Conservation (phyloP, 106 monocot genomes). For the Xerophyta viscosa region DNA sequence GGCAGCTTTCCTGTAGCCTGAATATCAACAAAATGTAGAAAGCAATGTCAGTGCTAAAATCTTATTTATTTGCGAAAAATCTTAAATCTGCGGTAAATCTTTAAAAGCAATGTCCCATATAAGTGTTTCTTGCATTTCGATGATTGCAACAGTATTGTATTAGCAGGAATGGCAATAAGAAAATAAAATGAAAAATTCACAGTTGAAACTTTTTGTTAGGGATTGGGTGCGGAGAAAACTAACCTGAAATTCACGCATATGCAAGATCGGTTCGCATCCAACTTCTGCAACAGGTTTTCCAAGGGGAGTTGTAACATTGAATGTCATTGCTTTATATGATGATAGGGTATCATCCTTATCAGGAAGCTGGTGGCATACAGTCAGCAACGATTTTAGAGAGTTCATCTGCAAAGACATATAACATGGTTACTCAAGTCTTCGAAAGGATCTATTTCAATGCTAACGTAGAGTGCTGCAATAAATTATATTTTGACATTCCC, state of each 20-base stretch:
- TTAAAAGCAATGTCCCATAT: neutral
- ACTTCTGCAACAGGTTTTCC: slow-evolving; percentile 88
- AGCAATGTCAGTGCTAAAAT: neutral
- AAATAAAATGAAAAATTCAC: too few relatives aligned
- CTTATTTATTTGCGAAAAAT: too few relatives aligned
- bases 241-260: slow-evolving; percentile 98
- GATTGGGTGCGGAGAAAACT: neutral
- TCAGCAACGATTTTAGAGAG: slow-evolving; percentile 62
- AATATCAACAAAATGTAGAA: neutral
- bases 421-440: too few relatives aligned
- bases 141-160: too few relatives aligned
- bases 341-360: slow-evolving; percentile 37
- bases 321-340: slow-evolving; percentile 55
- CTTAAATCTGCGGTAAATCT: too few relatives aligned
- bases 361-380: slow-evolving; percentile 72
- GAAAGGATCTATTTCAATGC: too few relatives aligned
- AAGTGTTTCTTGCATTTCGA: neutral
- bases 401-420: slow-evolving; percentile 67
- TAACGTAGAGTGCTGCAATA: too few relatives aligned
- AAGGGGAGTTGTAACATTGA: slow-evolving; percentile 64
- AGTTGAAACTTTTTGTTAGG: neutral
- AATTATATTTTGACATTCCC: too few relatives aligned
- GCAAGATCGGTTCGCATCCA: slow-evolving; percentile 94
- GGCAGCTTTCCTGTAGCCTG: slow-evolving; percentile 56
- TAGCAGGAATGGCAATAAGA: too few relatives aligned